Evolutionary conservation across 108 stramenopile species (phyloP).

Genomic region (Conticribra weissflogii): DNA sequence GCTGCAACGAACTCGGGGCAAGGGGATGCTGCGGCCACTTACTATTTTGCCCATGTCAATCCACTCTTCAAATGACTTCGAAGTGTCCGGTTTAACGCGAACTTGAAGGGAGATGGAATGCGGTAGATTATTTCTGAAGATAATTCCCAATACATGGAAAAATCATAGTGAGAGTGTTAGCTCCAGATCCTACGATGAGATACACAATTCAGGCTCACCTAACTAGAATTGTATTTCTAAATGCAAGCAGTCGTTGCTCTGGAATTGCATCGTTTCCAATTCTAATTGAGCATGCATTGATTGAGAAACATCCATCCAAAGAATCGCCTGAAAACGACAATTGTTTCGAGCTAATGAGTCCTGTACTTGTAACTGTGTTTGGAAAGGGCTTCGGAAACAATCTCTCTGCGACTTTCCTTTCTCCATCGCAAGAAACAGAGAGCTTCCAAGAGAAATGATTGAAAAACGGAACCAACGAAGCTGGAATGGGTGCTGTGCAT

Average conservation of each 20-base stretch:
- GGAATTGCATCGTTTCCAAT: conserved; percentile 37
- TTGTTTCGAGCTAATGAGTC: conserved; percentile 45
- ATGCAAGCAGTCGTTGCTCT: conserved; percentile 3
- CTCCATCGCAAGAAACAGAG: too few relatives aligned
- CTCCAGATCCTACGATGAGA: too few relatives aligned
- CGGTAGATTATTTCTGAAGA: conserved; percentile 56
- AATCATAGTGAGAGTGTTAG: conserved; percentile 56
- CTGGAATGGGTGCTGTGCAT: conserved; percentile 51
- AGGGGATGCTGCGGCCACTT: conserved; percentile 49
- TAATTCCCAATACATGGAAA: conserved; percentile 43
- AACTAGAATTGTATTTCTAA: conserved; percentile 34
- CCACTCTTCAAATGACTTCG: conserved; percentile 24
- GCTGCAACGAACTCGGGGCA: conserved; percentile 48
- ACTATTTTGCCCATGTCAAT: conserved; percentile 54
- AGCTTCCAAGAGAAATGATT: conserved; percentile 42
- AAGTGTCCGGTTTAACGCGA: conserved; percentile 19
- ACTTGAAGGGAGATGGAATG: conserved; percentile 59
- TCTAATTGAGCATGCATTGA: conserved; percentile 48
- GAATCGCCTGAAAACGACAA: conserved; percentile 16
- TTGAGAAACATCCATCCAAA: neutral
- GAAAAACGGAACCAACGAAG: conserved; percentile 49
- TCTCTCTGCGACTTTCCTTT: too few relatives aligned
- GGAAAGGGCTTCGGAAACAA: conserved; percentile 50
- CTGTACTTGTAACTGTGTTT: conserved; percentile 38
- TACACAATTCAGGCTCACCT: too few relatives aligned